Evolutionary conservation across 1,284 basidiomycete genomes (phyloP).

Genomic region (Malassezia obtusa): DNA sequence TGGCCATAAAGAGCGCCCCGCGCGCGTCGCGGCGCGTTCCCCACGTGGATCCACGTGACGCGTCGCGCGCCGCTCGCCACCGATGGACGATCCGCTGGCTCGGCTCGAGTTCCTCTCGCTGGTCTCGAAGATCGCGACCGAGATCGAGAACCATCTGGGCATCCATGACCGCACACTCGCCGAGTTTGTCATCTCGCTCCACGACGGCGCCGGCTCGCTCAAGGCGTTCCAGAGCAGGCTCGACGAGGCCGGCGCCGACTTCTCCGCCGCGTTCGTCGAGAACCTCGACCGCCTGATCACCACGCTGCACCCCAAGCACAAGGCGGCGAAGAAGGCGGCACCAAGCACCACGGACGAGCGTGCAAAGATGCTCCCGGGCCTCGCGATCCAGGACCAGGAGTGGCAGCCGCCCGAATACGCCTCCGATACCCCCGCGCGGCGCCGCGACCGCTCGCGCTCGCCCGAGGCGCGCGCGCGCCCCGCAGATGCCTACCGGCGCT

Average conservation of each 20-base stretch:
- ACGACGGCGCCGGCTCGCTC: constrained; percentile 69
- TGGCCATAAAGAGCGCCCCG: background rate
- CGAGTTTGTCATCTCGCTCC: constrained; percentile 87
- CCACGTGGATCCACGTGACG: background rate
- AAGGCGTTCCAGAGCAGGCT: constrained; percentile 73
- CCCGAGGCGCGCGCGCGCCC: background rate
- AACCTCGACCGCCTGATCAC: constrained; percentile 89
- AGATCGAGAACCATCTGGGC: constrained; percentile 55
- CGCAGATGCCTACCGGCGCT: background rate
- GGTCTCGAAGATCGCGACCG: constrained; percentile 39
- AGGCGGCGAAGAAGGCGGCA: constrained; percentile 30
- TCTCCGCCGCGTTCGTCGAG: constrained; percentile 78
- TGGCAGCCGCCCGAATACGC: constrained; percentile 50
- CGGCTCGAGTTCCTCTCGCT: constrained; percentile 44
- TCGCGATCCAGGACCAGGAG: constrained; percentile 68
- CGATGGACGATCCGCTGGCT: constrained; percentile 33
- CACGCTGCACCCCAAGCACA: constrained; percentile 85
- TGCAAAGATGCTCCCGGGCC: constrained; percentile 62
- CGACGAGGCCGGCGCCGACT: constrained; percentile 68
- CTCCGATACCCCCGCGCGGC: background rate
- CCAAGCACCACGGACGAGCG: constrained; percentile 55
- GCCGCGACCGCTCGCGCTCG: background rate
- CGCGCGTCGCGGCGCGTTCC: background rate
- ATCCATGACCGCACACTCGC: constrained; percentile 75
- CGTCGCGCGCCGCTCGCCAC: background rate